Evolutionary conservation across 768 basidiomycete genomes (phyloP).

Genomic region (Trichaptum fuscoviolaceum): DNA sequence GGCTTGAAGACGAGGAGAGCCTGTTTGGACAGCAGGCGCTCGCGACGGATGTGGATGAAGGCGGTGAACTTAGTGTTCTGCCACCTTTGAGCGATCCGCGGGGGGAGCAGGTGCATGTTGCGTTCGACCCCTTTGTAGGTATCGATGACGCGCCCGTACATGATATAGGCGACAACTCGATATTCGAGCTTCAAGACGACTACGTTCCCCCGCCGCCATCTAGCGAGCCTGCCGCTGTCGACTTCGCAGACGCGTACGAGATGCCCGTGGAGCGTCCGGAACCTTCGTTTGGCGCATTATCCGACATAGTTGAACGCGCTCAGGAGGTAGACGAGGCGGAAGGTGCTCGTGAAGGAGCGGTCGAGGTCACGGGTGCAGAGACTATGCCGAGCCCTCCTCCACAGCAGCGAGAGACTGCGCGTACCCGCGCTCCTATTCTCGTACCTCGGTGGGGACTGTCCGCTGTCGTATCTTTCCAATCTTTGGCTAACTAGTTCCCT

Average conservation of each 20-base stretch:
- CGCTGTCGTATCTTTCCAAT: background rate
- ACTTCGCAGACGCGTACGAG: background rate
- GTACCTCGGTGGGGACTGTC: background rate
- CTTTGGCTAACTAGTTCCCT: background rate
- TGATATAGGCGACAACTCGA: background rate
- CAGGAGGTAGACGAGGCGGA: background rate
- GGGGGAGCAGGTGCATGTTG: background rate
- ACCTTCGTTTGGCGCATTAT: background rate
- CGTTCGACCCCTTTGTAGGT: background rate
- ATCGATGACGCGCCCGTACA: background rate
- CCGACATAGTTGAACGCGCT: background rate
- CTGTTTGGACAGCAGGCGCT: background rate
- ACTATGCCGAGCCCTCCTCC: constrained; percentile 1
- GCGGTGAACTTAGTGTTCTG: background rate
- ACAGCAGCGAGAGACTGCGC: background rate
- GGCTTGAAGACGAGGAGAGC: background rate
- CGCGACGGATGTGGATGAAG: background rate
- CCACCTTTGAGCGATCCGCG: background rate
- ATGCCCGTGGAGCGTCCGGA: background rate
- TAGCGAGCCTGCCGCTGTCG: background rate
- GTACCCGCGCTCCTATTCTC: constrained; percentile 1
- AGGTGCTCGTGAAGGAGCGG: background rate
- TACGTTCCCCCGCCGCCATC: no score
- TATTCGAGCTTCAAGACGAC: background rate
- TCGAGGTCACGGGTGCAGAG: background rate